phyloP scores from a whole-genome alignment of 73 alveolate genomes.

The Tetrahymena elliotti region DNA sequence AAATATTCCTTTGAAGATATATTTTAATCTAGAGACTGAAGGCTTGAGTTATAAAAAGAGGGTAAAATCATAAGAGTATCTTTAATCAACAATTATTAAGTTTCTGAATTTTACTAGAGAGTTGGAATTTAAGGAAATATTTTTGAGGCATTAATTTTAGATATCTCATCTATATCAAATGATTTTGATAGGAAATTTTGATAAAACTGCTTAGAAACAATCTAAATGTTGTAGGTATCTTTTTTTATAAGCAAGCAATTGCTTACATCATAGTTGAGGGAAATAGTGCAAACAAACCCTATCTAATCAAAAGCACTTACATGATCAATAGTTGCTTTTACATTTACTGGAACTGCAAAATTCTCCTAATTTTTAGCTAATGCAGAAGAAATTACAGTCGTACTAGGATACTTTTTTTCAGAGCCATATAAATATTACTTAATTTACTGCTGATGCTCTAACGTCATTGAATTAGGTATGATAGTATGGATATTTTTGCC shows the following conservation, averaged over 20 bases:
- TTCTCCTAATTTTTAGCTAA: neutral
- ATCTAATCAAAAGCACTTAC: neutral
- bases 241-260: neutral
- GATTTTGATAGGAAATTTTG: neutral
- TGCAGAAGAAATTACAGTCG: neutral
- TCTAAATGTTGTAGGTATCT: neutral
- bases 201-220: neutral
- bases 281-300: neutral
- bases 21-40: neutral
- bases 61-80: neutral
- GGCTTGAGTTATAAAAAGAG: neutral
- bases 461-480: neutral
- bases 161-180: neutral
- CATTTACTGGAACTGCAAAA: neutral
- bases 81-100: neutral
- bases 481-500: neutral
- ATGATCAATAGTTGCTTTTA: neutral
- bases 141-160: neutral
- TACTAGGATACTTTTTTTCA: neutral
- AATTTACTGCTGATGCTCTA: neutral
- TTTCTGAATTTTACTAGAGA: neutral
- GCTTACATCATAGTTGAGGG: neutral
- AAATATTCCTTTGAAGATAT: neutral
- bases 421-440: neutral
- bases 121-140: neutral